A percentile compares a stretch with the other conserved stretches of the same genome.
Conservation (phyloP, 2,329 filamentous ascomycete species). For the Colletotrichum sansevieriae region DNA sequence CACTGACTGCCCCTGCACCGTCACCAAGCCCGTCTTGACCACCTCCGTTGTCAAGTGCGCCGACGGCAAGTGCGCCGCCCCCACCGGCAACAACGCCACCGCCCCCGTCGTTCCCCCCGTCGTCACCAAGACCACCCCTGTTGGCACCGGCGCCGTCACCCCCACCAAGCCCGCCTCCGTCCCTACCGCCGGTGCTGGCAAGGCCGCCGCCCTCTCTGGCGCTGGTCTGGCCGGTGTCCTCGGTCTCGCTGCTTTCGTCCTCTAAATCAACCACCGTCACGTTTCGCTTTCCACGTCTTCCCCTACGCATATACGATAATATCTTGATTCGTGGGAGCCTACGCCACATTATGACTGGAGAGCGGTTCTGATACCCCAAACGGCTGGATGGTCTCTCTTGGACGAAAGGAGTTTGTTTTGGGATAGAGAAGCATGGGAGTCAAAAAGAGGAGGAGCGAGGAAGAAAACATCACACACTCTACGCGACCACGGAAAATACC, state of each 20-base stretch:
- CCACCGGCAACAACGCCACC: constrained; percentile 43
- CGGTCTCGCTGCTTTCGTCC: constrained; percentile 69
- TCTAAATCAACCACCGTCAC: constrained; percentile 63
- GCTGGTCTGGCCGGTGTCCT: constrained; percentile 72
- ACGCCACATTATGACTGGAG: constrained; percentile 56
- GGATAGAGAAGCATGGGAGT: constrained; percentile 49
- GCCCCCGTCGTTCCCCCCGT: constrained; percentile 46
- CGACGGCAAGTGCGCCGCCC: constrained; percentile 60
- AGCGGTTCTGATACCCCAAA: constrained; percentile 48
- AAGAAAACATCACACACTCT: constrained; percentile 45
- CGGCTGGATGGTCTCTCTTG: constrained; percentile 47
- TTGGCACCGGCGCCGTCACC: constrained; percentile 48
- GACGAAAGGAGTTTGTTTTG: constrained; percentile 38
- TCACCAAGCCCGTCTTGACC: constrained; percentile 70
- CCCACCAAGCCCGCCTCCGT: constrained; percentile 51
- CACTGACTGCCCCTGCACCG: constrained; percentile 79
- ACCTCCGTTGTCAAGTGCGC: constrained; percentile 66
- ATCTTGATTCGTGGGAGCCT: constrained; percentile 54
- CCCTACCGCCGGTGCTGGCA: constrained; percentile 68
- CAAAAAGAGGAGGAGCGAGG: constrained; percentile 44
- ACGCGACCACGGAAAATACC: constrained; percentile 48
- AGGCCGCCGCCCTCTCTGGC: constrained; percentile 68
- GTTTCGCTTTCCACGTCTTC: constrained; percentile 52
- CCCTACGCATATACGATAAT: constrained; percentile 58
- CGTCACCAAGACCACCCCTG: constrained; percentile 47